These are phyloP conservation scores for Stygiomarasmius scandens DNA, from an alignment of 1,284 basidiomycete genomes.

Conservation along the genomic window DNA sequence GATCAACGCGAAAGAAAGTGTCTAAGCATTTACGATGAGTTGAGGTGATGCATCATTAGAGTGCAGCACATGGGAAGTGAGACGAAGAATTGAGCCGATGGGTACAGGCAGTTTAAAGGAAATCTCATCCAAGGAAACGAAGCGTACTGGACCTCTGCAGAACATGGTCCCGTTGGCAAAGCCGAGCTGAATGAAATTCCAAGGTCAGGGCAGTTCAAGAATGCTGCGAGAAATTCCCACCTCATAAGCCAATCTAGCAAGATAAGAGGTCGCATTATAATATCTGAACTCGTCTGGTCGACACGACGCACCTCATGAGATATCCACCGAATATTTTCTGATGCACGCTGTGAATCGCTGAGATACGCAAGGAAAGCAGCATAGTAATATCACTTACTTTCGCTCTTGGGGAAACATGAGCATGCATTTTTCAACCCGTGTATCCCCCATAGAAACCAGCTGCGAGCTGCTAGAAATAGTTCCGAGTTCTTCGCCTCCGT, in stretches of 20 bases:
- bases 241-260: conserved; percentile 61
- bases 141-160: conserved; percentile 67
- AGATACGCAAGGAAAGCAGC: neutral
- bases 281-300: too few species aligned
- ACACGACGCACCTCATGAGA: conserved; percentile 49
- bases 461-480: conserved; percentile 31
- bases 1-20: neutral
- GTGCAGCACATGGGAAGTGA: conserved; percentile 70
- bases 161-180: conserved; percentile 76
- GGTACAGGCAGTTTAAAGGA: conserved; percentile 81
- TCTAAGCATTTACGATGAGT: conserved; percentile 52
- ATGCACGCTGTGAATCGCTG: conserved; percentile 55
- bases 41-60: conserved; percentile 47
- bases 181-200: conserved; percentile 55
- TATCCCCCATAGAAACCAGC: conserved; percentile 69
- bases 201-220: neutral
- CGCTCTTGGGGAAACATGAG: conserved; percentile 87
- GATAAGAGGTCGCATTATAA: too few species aligned
- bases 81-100: conserved; percentile 77
- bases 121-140: conserved; percentile 79
- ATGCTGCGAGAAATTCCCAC: conserved; percentile 31
- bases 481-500: conserved; percentile 30
- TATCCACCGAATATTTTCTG: conserved; percentile 78
- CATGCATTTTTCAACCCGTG: conserved; percentile 65
- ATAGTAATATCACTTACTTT: conserved; percentile 53